Conservation (phyloP, 2,329 filamentous ascomycete genomes). For the Penicillium italicum region DNA sequence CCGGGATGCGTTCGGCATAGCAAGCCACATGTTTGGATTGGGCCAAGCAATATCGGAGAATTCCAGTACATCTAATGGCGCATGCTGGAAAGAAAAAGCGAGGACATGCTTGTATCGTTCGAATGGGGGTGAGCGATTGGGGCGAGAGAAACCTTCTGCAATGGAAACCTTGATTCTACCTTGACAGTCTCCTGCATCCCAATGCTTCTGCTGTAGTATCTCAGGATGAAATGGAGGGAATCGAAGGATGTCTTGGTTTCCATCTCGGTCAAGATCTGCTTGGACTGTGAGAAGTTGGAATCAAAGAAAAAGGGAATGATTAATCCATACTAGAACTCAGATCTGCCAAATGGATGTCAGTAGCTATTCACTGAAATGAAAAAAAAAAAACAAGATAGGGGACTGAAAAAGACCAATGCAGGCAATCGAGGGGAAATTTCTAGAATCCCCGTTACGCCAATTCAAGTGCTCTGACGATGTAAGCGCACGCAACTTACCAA, state of each 20-base stretch:
- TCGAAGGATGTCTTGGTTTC: conserved; percentile 58
- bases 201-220: conserved; percentile 65
- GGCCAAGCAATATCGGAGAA: conserved; percentile 75
- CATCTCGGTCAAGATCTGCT: conserved; percentile 50
- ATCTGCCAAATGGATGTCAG: conserved; percentile 23
- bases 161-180: conserved; percentile 75
- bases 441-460: neutral
- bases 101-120: conserved; percentile 69
- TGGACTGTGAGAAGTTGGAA: conserved; percentile 21
- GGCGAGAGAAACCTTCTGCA: conserved; percentile 65
- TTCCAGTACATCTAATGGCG: conserved; percentile 75
- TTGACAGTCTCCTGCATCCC: conserved; percentile 66
- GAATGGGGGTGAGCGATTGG: conserved; percentile 49
- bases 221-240: conserved; percentile 72
- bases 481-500: conserved; percentile 41
- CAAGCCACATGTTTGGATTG: conserved; percentile 65
- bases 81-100: conserved; percentile 81
- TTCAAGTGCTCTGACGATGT: no score
- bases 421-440: neutral
- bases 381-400: neutral
- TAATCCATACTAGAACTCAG: conserved; percentile 35
- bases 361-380: neutral
- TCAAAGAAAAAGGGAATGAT: conserved; percentile 26
- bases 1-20: conserved; percentile 38
- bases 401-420: neutral